Base-by-base conservation (phyloP, 73 alveolate species). In the Blepharisma stoltei region DNA sequence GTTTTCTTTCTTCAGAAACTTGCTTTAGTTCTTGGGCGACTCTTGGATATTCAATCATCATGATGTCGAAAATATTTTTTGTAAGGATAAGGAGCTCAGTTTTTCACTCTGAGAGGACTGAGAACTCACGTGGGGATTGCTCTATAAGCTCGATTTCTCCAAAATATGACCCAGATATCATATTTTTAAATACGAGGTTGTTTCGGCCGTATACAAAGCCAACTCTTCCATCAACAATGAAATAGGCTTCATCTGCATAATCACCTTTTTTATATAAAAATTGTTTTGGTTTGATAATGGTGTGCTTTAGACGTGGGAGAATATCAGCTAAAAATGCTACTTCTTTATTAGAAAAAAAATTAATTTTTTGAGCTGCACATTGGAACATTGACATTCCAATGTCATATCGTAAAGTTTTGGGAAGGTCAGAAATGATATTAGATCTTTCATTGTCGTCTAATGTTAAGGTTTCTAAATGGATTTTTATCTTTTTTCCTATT, bases 121-220 rank as follows among this genome's bases (percentile, higher is more conserved):
- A 27, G 50, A 55, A 71, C 38, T 65, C 67, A 23, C 88, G 32
- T 43, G 71, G 55, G 21, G 69, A 45, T 27, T 81, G 68, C 73
- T 76, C 84, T 11, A 81, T 76, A 7, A 80, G 32, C 53, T 81
- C 88, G 46, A 81, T 81, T 78, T 81, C 88, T 43, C 88, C 88
- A 76, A 81, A 81, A 25, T 67, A 73, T 9, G 78, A 43, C 73
- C 88, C 88, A 48, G 71, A 53, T 14, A 69, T 46, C 87, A 76
- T 76, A 6, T 60, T 54, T 23, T 80, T 76, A 71, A 76, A 71
- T 8, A 77, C 55, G 0, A 69, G 14, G 48, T 81, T 80, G 6
- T 80, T 76, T 52, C 18, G 41, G n/a, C 70, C 82, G 76, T 48
- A 67, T 43, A 68, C 43, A 41, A 81, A 55, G 21, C 86, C 43